Percentiles rank a stretch among this genome's conserved stretches.
Evolutionary conservation across 2,329 filamentous ascomycete genomes (phyloP).

Genomic region (Capronia epimyces): DNA sequence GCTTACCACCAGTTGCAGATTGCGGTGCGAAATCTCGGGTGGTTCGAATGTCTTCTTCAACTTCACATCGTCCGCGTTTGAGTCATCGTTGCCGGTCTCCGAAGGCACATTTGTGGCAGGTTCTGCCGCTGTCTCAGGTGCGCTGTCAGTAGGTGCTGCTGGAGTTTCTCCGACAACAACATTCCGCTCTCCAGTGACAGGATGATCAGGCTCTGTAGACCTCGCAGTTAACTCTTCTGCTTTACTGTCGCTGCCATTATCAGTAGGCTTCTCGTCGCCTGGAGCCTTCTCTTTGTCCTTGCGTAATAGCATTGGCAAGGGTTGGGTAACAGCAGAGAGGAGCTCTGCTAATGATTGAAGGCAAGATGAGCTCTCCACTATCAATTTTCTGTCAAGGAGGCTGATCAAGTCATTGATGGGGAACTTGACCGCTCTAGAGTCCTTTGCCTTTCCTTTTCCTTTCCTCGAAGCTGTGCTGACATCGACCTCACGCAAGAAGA

Average conservation of each 20-base stretch:
- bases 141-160: conserved; percentile 21
- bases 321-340: conserved; percentile 80
- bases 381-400: conserved; percentile 84
- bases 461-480: conserved; percentile 71
- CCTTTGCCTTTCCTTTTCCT: conserved; percentile 83
- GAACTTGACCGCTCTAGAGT: conserved; percentile 76
- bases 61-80: conserved; percentile 42
- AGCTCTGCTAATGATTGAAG: conserved; percentile 91
- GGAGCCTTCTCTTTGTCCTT: conserved; percentile 59
- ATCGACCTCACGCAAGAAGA: conserved; percentile 94
- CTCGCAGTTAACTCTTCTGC: conserved; percentile 30
- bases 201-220: conserved; percentile 28
- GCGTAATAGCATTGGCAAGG: conserved; percentile 73
- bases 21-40: conserved; percentile 79
- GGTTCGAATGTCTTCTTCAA: conserved; percentile 64
- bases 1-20: conserved; percentile 88
- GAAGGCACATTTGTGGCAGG: conserved; percentile 30
- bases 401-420: conserved; percentile 86
- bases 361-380: conserved; percentile 93
- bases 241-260: conserved; percentile 20
- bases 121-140: conserved; percentile 6
- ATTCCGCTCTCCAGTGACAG: conserved; percentile 24
- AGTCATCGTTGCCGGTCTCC: conserved; percentile 27
- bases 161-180: conserved; percentile 25
- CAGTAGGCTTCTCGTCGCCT: conserved; percentile 30